Conservation (phyloP, 352 stramenopile genomes). For the Synura sp. region DNA sequence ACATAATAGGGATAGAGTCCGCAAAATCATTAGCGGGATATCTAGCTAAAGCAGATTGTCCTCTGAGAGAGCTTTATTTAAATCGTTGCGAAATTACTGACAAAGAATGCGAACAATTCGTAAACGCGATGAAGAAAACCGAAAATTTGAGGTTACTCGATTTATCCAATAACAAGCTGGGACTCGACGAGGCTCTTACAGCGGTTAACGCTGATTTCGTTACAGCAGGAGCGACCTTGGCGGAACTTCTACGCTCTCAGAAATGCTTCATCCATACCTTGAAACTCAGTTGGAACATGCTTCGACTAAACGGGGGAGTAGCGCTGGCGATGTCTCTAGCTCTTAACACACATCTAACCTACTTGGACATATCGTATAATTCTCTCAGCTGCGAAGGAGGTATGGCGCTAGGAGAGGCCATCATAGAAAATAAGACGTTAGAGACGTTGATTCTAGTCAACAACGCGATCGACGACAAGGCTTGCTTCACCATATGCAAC, state of each 20-base stretch:
- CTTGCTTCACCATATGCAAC: background rate
- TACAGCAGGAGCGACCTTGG: constrained; percentile 46
- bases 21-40: constrained; percentile 34
- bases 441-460: background rate
- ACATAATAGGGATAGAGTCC: constrained; percentile 43
- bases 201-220: constrained; percentile 29
- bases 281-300: constrained; percentile 29
- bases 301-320: constrained; percentile 4
- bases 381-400: constrained; percentile 40
- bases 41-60: background rate
- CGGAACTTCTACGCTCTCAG: background rate
- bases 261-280: background rate
- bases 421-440: constrained; percentile 42
- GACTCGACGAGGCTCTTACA: constrained; percentile 39
- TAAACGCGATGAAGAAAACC: constrained; percentile 48
- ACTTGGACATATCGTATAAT: constrained; percentile 48
- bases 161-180: constrained; percentile 14
- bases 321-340: background rate
- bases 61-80: background rate
- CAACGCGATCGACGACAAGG: background rate
- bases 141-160: background rate
- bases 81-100: constrained; percentile 45
- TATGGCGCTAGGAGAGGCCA: constrained; percentile 12
- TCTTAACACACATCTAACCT: constrained; percentile 25
- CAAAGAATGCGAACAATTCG: constrained; percentile 44